These are phyloP conservation scores for Ceratobasidium sp. DNA, from an alignment of 1,284 basidiomycete species.

Conservation along the genomic window DNA sequence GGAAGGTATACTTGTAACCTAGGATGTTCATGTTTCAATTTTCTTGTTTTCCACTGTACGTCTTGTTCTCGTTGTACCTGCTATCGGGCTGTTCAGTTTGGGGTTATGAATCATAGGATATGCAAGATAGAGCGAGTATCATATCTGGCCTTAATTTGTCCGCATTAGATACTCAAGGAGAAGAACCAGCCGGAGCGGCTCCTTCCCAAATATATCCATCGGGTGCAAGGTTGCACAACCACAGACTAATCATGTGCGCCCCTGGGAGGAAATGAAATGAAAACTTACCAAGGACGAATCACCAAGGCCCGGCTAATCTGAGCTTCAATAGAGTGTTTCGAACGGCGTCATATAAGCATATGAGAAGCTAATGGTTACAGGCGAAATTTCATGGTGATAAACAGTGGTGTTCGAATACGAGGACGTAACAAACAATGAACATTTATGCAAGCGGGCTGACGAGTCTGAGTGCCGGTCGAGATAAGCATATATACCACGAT, in stretches of 20 bases:
- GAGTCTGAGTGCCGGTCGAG: constrained; percentile 66
- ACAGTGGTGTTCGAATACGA: background rate
- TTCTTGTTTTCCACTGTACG: background rate
- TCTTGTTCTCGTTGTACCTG: constrained; percentile 26
- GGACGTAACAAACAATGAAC: background rate
- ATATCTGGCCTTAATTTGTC: constrained; percentile 56
- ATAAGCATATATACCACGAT: constrained; percentile 19
- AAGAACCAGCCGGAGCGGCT: constrained; percentile 46
- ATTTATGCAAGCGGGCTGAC: constrained; percentile 88
- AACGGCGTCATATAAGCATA: constrained; percentile 29
- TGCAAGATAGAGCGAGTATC: constrained; percentile 35
- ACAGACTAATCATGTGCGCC: constrained; percentile 33
- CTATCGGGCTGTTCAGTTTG: constrained; percentile 10
- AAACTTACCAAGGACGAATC: constrained; percentile 54
- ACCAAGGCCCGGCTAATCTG: background rate
- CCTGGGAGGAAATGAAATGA: constrained; percentile 36
- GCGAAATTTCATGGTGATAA: background rate
- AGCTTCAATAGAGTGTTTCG: background rate
- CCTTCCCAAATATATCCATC: constrained; percentile 76
- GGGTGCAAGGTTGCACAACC: constrained; percentile 50
- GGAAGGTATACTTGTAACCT: constrained; percentile 71
- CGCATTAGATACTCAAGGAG: constrained; percentile 40
- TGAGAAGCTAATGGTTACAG: constrained; percentile 25
- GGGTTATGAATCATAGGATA: background rate
- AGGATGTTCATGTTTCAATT: constrained; percentile 1